A percentile compares a stretch with the other conserved stretches of the same genome.
These are phyloP conservation scores for Periconia sp. DNA, from an alignment of 2,329 filamentous ascomycete genomes.

Conservation along the genomic window DNA sequence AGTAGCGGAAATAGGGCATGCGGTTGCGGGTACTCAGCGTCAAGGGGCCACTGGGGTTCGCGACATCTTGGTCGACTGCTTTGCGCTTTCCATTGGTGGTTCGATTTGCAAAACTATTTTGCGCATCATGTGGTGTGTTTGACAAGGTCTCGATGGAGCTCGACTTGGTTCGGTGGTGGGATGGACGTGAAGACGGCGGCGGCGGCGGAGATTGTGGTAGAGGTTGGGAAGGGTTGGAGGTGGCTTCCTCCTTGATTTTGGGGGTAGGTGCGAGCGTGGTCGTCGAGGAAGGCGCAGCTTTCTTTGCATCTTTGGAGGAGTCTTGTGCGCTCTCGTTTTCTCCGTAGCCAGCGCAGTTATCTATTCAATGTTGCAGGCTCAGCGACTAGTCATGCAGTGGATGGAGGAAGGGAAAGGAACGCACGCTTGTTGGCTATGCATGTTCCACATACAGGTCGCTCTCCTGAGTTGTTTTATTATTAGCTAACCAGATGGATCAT, in stretches of 20 bases:
- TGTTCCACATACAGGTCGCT: conserved; percentile 48
- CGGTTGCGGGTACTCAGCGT: conserved; percentile 59
- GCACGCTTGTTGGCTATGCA: conserved; percentile 49
- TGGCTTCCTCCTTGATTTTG: conserved; percentile 21
- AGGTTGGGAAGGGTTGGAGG: conserved; percentile 22
- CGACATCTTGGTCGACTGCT: neutral
- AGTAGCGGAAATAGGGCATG: conserved; percentile 88
- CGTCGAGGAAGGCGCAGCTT: conserved; percentile 9
- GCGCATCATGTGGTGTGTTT: neutral
- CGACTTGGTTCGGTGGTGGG: neutral
- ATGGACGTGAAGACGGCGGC: neutral
- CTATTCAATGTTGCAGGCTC: neutral
- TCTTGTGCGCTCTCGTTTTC: conserved; percentile 30
- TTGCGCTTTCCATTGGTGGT: neutral
- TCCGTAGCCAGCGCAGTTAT: conserved; percentile 52
- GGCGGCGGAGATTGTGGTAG: neutral
- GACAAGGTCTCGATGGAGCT: neutral
- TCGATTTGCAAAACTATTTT: neutral
- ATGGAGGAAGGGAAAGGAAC: neutral
- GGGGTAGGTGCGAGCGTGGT: conserved; percentile 9
- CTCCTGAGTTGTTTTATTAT: conserved; percentile 23
- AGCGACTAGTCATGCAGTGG: neutral
- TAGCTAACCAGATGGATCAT: too few relatives aligned
- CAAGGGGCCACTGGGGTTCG: conserved; percentile 9
- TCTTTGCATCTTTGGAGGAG: conserved; percentile 20